Evolutionary conservation across 1,284 basidiomycete genomes (phyloP).

Genomic region (Vanrija humicola): DNA sequence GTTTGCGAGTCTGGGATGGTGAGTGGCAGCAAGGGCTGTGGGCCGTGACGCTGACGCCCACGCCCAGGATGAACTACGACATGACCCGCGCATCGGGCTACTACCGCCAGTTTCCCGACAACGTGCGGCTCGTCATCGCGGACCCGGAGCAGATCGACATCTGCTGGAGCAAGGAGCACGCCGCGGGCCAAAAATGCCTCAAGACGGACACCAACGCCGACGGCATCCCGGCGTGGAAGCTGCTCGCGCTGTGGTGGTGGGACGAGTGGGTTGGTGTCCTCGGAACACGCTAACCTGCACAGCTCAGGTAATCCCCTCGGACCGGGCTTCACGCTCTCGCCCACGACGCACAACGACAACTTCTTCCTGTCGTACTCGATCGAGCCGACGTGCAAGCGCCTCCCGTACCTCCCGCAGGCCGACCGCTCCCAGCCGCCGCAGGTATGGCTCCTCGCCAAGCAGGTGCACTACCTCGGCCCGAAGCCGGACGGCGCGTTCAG

Average conservation of each 20-base stretch:
- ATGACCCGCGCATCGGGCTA: constrained; percentile 31
- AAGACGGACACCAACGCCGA: constrained; percentile 27
- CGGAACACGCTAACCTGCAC: neutral
- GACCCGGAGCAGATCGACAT: constrained; percentile 31
- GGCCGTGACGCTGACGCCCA: no score
- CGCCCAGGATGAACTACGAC: constrained; percentile 19
- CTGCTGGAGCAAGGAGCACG: constrained; percentile 20
- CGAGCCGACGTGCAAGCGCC: constrained; percentile 39
- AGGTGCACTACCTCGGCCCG: constrained; percentile 34
- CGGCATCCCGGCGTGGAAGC: constrained; percentile 45
- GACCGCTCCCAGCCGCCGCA: constrained; percentile 27
- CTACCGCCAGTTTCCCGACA: constrained; percentile 27
- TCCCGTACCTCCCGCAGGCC: constrained; percentile 19
- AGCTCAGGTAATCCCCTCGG: constrained; percentile 44
- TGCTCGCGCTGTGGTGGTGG: constrained; percentile 48
- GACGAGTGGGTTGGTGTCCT: constrained; percentile 25
- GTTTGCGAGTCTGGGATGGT: constrained; percentile 33
- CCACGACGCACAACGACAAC: constrained; percentile 37
- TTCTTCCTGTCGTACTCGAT: constrained; percentile 48
- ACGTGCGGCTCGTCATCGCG: constrained; percentile 31
- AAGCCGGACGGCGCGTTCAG: constrained; percentile 15
- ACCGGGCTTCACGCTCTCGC: constrained; percentile 44
- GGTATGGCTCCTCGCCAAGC: constrained; percentile 47
- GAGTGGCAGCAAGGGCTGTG: neutral
- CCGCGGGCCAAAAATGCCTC: constrained; percentile 22